Evolutionary conservation across 2,329 filamentous ascomycete genomes (phyloP).

Genomic region (Tolypocladium tundrense): DNA sequence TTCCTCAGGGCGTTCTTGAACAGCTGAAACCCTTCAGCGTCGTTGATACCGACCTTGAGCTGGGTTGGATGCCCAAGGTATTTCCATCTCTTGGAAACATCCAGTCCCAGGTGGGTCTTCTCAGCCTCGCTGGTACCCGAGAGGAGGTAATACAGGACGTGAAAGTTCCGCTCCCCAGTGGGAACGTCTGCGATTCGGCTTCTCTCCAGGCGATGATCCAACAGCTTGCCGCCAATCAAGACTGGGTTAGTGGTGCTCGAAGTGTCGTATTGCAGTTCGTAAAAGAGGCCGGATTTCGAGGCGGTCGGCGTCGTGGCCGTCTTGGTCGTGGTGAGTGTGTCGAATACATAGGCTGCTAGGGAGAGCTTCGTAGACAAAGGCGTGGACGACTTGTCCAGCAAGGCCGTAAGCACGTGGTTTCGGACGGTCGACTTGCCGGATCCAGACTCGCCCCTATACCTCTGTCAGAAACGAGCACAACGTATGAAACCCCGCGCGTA

Average conservation of each 20-base stretch:
- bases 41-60: conserved; percentile 93
- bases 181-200: conserved; percentile 87
- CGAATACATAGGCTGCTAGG: conserved; percentile 89
- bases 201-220: conserved; percentile 87
- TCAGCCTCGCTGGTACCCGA: conserved; percentile 86
- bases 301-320: conserved; percentile 90
- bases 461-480: background rate
- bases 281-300: conserved; percentile 90
- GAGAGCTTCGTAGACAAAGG: conserved; percentile 90
- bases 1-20: conserved; percentile 95
- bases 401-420: conserved; percentile 73
- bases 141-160: conserved; percentile 89
- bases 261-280: conserved; percentile 94
- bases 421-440: conserved; percentile 93
- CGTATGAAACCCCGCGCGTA: background rate
- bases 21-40: conserved; percentile 88
- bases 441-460: conserved; percentile 76
- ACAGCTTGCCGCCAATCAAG: conserved; percentile 84
- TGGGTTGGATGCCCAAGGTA: conserved; percentile 95
- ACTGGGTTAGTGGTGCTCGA: conserved; percentile 74
- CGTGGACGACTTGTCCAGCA: conserved; percentile 84
- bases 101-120: conserved; percentile 68
- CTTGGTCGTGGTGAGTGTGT: conserved; percentile 93
- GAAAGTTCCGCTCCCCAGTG: conserved; percentile 93
- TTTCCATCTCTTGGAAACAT: conserved; percentile 71